Evolutionary conservation across 225 moss, liverwort and hornwort genomes (phyloP).

Genomic region (Pseudisothecium myosuroides): DNA sequence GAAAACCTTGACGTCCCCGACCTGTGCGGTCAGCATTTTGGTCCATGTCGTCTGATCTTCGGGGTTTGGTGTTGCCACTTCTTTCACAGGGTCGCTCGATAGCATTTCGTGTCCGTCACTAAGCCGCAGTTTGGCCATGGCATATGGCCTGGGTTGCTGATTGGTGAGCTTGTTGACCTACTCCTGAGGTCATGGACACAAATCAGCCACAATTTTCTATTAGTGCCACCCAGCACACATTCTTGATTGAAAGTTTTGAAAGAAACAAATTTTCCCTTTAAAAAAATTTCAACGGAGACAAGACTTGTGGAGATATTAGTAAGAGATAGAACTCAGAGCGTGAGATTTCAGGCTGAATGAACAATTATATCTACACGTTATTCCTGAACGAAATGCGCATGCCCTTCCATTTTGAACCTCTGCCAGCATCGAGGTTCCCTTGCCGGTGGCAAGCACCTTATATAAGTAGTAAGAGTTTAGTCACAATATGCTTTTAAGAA

Average conservation of each 20-base stretch:
- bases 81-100: neutral
- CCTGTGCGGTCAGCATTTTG: neutral
- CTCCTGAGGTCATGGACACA: neutral
- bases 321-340: neutral
- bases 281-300: neutral
- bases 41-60: neutral
- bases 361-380: neutral
- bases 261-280: neutral
- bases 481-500: neutral
- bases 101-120: slow-evolving; percentile 1
- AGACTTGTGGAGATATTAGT: neutral
- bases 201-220: neutral
- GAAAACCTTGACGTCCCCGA: slow-evolving; percentile 31
- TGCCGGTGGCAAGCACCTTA: neutral
- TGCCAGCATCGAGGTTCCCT: neutral
- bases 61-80: neutral
- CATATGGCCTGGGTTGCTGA: neutral
- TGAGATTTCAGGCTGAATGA: neutral
- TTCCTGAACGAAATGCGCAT: neutral
- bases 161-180: neutral
- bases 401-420: neutral
- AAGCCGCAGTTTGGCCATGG: slow-evolving; percentile 5
- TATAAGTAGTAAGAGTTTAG: neutral
- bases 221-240: neutral
- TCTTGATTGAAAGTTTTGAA: neutral